A percentile compares a stretch with the other conserved stretches of the same genome.
Conservation (phyloP, 2,329 filamentous ascomycete species). For the Nannizzia gypsea region DNA sequence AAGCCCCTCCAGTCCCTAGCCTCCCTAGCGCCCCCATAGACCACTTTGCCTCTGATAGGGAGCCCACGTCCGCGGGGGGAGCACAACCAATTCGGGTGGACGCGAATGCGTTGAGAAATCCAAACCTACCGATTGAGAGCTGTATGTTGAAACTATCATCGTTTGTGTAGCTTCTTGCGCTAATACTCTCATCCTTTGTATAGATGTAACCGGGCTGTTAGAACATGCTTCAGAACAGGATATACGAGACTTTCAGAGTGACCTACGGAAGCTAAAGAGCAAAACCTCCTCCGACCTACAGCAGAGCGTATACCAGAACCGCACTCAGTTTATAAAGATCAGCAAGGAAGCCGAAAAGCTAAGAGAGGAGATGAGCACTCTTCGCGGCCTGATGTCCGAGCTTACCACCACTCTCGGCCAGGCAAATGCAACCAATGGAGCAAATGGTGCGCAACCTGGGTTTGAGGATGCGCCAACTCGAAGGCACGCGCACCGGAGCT, state of each 20-base stretch:
- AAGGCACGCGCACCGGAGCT: constrained; percentile 69
- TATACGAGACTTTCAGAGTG: constrained; percentile 68
- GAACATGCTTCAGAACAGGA: constrained; percentile 80
- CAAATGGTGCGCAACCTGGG: constrained; percentile 38
- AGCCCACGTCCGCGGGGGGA: constrained; percentile 39
- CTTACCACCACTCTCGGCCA: constrained; percentile 58
- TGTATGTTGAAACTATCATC: constrained; percentile 40
- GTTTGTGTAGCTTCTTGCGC: not conserved
- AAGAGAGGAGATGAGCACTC: constrained; percentile 85
- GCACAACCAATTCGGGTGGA: constrained; percentile 57
- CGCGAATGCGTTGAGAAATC: constrained; percentile 64
- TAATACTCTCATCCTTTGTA: not conserved
- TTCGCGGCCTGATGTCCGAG: constrained; percentile 84
- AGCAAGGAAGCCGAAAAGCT: constrained; percentile 98
- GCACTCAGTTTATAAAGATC: constrained; percentile 97
- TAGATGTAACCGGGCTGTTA: constrained; percentile 49
- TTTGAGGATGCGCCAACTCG: constrained; percentile 43
- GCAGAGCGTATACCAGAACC: constrained; percentile 92
- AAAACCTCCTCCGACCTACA: constrained; percentile 75
- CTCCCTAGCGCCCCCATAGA: constrained; percentile 49
- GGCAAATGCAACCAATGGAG: constrained; percentile 35
- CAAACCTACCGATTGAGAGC: constrained; percentile 65
- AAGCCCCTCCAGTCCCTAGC: constrained; percentile 58
- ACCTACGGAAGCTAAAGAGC: constrained; percentile 62
- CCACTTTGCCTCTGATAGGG: constrained; percentile 37